Evolutionary conservation across 371 early-diverging fungal genomes (phyloP).

Genomic region (Umbelopsis sp.): DNA sequence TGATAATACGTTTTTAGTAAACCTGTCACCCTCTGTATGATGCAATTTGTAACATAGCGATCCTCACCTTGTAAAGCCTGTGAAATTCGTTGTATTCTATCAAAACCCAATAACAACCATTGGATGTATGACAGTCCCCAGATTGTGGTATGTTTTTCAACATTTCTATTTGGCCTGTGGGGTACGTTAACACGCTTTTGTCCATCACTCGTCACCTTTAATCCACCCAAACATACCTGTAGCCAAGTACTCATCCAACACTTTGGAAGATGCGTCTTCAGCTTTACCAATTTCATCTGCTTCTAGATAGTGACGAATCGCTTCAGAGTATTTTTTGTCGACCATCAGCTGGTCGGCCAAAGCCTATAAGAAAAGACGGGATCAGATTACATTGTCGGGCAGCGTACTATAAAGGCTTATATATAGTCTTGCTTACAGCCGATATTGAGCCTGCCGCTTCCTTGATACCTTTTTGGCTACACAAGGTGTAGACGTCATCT

Average conservation of each 20-base stretch:
- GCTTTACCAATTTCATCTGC: background rate
- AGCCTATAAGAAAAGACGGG: background rate
- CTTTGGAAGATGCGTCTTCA: background rate
- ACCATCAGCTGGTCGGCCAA: background rate
- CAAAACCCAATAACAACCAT: background rate
- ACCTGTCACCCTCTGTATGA: background rate
- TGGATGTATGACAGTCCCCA: background rate
- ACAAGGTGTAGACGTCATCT: background rate
- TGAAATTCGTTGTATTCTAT: constrained; percentile 12
- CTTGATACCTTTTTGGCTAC: background rate
- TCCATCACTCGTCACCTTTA: too few relatives aligned
- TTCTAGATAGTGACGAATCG: background rate
- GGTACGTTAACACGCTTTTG: background rate
- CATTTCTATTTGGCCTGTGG: background rate
- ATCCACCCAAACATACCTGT: background rate
- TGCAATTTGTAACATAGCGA: background rate
- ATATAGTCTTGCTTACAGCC: background rate
- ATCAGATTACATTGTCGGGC: background rate
- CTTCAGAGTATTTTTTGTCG: background rate
- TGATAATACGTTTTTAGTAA: background rate
- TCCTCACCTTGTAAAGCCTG: background rate
- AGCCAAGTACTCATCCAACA: constrained; percentile 8
- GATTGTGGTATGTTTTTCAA: background rate
- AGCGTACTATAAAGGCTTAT: background rate
- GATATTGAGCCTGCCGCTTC: constrained; percentile 5